Evolutionary conservation across 1,284 basidiomycete genomes (phyloP).

Genomic region (Cutaneotrichosporon sp.): DNA sequence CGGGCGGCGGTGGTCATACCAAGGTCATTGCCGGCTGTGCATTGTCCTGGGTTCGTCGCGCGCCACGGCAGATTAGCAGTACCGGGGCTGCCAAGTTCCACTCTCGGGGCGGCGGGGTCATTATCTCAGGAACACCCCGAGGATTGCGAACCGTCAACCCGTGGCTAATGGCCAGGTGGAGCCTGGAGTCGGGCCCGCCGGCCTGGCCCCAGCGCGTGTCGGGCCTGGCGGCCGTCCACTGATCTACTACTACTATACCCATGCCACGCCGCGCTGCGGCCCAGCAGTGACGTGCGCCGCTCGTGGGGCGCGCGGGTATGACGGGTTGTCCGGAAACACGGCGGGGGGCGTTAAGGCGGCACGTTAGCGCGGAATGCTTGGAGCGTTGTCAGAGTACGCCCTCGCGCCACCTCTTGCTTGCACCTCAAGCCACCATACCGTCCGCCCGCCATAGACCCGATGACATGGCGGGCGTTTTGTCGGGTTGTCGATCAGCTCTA

Average conservation of each 20-base stretch:
- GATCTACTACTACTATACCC: background rate
- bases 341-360: too few species aligned
- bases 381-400: too few species aligned
- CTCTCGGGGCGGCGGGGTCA: background rate
- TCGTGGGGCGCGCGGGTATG: background rate
- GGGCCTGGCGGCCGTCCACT: background rate
- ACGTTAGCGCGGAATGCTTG: too few species aligned
- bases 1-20: background rate
- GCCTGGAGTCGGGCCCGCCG: background rate
- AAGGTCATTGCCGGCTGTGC: background rate
- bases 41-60: background rate
- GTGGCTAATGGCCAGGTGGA: background rate
- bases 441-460: too few species aligned
- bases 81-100: background rate
- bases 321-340: too few species aligned
- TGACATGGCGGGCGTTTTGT: too few species aligned
- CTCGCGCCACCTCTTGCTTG: too few species aligned
- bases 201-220: background rate
- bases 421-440: too few species aligned
- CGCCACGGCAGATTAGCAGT: background rate
- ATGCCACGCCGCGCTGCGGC: too few species aligned
- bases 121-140: conserved; percentile 11
- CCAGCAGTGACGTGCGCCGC: background rate
- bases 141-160: conserved; percentile 2
- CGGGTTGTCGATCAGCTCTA: too few species aligned